Percentiles rank a stretch among this genome's conserved stretches.
phyloP scores from a whole-genome alignment of 2,329 filamentous ascomycete genomes.

The Alternaria dauci region DNA sequence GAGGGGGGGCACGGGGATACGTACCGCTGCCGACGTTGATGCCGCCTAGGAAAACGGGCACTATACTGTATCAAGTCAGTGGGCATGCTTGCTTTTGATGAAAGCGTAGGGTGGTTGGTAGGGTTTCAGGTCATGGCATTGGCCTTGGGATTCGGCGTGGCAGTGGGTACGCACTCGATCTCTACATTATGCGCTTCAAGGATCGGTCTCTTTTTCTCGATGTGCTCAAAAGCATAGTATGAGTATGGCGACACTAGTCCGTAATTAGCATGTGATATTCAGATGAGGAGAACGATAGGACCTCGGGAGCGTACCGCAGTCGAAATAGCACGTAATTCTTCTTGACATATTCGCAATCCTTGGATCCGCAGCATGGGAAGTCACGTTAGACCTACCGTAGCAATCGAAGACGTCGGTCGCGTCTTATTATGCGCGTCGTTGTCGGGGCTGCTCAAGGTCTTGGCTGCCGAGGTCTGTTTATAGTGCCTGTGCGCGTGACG shows the following conservation, averaged over 20 bases:
- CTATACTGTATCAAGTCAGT: conserved; percentile 60
- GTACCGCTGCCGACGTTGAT: conserved; percentile 55
- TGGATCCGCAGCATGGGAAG: conserved; percentile 22
- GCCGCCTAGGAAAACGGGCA: conserved; percentile 72
- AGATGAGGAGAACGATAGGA: not conserved
- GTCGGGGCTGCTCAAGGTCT: conserved; percentile 16
- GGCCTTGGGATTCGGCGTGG: not conserved
- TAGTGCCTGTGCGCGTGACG: too few species aligned
- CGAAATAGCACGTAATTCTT: conserved; percentile 72
- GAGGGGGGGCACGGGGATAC: conserved; percentile 7
- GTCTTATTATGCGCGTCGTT: conserved; percentile 15
- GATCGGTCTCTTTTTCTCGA: conserved; percentile 63
- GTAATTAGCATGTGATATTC: conserved; percentile 17
- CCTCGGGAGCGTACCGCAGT: conserved; percentile 64
- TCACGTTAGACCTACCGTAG: not conserved
- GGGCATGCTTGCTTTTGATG: conserved; percentile 1
- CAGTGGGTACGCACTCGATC: conserved; percentile 65
- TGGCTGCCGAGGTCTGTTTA: conserved; percentile 41
- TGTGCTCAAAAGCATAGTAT: conserved; percentile 63
- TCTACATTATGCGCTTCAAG: conserved; percentile 68
- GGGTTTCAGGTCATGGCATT: conserved; percentile 1
- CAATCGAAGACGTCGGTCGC: not conserved
- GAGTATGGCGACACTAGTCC: conserved; percentile 68
- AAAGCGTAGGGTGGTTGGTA: not conserved
- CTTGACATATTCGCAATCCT: conserved; percentile 60